Conservation (phyloP, 176 grass and related monocot genomes). For the Pontederia crassipes region DNA sequence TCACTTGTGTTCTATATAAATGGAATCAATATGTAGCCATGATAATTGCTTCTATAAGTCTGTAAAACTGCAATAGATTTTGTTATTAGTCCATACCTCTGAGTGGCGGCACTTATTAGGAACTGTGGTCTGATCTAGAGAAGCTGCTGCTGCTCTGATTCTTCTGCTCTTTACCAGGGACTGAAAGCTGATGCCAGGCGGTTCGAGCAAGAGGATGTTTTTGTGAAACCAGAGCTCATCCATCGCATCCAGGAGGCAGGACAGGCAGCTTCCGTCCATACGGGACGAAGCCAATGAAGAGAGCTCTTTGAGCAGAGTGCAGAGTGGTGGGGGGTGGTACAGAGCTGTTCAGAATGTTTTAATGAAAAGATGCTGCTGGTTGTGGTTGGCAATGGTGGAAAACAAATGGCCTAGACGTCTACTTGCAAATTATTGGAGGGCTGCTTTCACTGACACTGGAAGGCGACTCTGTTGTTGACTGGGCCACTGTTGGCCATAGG, state of each 20-base stretch:
- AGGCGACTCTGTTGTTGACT: too few species aligned
- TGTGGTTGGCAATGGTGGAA: too few species aligned
- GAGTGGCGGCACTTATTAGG: neutral
- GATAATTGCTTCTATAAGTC: too few species aligned
- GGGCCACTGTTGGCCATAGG: too few species aligned
- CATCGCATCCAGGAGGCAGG: slow-evolving; percentile 4
- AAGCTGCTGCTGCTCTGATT: neutral
- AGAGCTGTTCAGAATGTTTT: neutral
- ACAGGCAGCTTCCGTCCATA: neutral
- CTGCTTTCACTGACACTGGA: too few species aligned
- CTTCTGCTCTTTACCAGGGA: neutral
- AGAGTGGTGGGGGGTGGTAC: too few species aligned
- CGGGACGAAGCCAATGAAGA: neutral
- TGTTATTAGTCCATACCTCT: neutral
- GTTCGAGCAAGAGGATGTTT: slow-evolving; percentile 2
- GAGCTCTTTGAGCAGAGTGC: neutral
- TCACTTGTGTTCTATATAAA: neutral
- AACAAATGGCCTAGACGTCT: too few species aligned
- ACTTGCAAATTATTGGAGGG: too few species aligned
- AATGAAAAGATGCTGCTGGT: too few species aligned
- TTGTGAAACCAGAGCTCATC: slow-evolving; percentile 15
- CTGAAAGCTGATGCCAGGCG: slow-evolving; percentile 5
- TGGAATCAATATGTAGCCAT: too few species aligned
- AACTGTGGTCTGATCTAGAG: neutral
- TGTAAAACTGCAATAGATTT: too few species aligned